phyloP scores from a whole-genome alignment of 805 yeast genomes.

The Ogataea sp. region DNA sequence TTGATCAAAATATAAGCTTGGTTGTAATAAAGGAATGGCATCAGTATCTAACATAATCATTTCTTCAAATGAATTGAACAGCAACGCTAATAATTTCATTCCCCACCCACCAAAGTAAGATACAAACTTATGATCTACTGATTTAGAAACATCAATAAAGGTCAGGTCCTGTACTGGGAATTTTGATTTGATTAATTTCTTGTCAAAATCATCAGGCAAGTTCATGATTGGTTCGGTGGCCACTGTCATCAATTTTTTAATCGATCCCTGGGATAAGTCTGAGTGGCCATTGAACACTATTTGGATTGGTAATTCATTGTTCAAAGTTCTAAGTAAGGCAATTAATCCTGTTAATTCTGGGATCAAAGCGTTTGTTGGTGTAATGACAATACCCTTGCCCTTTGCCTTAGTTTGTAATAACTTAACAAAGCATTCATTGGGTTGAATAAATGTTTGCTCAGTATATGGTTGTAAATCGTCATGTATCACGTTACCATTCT shows the following conservation, averaged over 20 bases:
- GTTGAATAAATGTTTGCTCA: background rate
- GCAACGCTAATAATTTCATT: slow-evolving; percentile 45
- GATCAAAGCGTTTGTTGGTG: slow-evolving; percentile 37
- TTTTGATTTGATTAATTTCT: slow-evolving; percentile 12
- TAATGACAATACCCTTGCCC: slow-evolving; percentile 49
- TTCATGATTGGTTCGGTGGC: slow-evolving; percentile 27
- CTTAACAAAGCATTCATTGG: slow-evolving; percentile 20
- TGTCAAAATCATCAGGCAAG: slow-evolving; percentile 15
- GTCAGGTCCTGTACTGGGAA: slow-evolving; percentile 22
- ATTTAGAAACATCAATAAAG: slow-evolving; percentile 25
- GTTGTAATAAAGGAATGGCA: slow-evolving; percentile 30
- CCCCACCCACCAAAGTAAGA: slow-evolving; percentile 21
- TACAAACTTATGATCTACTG: slow-evolving; percentile 17
- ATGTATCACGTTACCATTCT: slow-evolving; percentile 6
- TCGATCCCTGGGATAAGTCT: slow-evolving; percentile 27
- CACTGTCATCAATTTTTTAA: slow-evolving; percentile 24
- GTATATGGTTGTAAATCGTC: slow-evolving; percentile 7
- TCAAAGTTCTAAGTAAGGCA: slow-evolving; percentile 39
- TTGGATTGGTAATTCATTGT: slow-evolving; percentile 42
- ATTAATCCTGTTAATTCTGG: slow-evolving; percentile 42
- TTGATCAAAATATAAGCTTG: slow-evolving; percentile 28
- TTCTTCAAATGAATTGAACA: slow-evolving; percentile 52
- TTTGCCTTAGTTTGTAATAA: slow-evolving; percentile 20
- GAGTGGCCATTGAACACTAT: slow-evolving; percentile 31
- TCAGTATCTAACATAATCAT: slow-evolving; percentile 49